Conservation (phyloP, 139 green algal species). For the Mesotaenium endlicherianum region DNA sequence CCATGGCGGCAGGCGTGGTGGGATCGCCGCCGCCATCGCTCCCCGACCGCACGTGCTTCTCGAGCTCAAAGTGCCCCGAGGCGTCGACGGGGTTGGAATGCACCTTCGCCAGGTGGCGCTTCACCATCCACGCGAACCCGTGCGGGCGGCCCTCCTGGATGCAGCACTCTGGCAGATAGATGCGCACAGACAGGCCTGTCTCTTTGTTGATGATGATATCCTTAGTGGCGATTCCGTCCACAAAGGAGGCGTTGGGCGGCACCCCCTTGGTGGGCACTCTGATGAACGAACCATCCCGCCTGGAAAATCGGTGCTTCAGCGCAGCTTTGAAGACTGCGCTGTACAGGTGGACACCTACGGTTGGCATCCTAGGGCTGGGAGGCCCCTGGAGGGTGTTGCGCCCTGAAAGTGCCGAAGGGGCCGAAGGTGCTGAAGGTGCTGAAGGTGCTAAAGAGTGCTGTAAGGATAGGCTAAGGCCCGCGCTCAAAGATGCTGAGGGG, state of each 20-base stretch:
- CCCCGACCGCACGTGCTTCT: background rate
- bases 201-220: constrained; percentile 16
- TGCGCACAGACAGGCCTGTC: constrained; percentile 21
- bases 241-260: constrained; percentile 17
- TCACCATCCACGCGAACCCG: constrained; percentile 40
- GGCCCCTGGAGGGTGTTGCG: too few species aligned
- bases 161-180: constrained; percentile 21
- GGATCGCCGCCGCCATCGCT: constrained; percentile 1
- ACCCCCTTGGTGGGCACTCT: background rate
- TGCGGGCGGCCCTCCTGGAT: constrained; percentile 13
- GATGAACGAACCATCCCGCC: background rate
- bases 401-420: too few species aligned
- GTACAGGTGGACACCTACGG: background rate
- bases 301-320: constrained; percentile 10
- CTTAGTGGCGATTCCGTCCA: constrained; percentile 30
- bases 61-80: background rate
- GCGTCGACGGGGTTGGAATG: background rate
- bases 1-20: background rate
- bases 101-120: background rate
- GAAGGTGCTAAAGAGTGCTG: too few species aligned
- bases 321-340: constrained; percentile 11
- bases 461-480: too few species aligned
- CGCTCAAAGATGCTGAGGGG: too few species aligned
- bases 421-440: too few species aligned
- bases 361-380: background rate